Evolutionary conservation across 176 grass and related monocot genomes (phyloP).

Genomic region (Hordeum marinum): DNA sequence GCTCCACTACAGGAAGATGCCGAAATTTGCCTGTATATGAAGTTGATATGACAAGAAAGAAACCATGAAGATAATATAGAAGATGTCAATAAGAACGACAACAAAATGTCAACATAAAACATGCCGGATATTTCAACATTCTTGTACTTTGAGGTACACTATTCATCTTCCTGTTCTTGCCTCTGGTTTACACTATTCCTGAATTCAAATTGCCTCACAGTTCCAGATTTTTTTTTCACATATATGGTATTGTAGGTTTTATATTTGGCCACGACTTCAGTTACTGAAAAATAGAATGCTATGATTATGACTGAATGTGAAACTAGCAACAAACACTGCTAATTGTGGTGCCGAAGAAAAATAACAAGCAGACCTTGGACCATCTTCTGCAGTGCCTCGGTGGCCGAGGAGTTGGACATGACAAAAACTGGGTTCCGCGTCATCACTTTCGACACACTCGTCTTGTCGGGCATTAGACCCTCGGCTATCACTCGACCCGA

Average conservation of each 20-base stretch:
- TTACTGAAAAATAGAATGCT: background rate
- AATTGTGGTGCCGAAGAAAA: background rate
- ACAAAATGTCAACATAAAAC: background rate
- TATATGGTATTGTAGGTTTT: background rate
- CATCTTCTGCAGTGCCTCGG: constrained; percentile 84
- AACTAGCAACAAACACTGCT: background rate
- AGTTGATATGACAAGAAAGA: background rate
- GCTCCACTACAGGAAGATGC: constrained; percentile 85
- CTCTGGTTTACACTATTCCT: background rate
- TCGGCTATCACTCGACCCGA: constrained; percentile 57
- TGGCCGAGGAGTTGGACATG: constrained; percentile 51
- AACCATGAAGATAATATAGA: background rate
- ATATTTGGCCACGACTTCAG: background rate
- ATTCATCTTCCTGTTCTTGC: background rate
- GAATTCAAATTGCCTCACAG: background rate
- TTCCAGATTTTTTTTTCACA: background rate
- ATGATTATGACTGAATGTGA: background rate
- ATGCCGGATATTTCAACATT: background rate
- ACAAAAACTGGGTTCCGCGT: constrained; percentile 71
- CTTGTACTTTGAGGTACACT: background rate
- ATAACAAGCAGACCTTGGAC: constrained; percentile 54
- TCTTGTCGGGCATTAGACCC: constrained; percentile 51
- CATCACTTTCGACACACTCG: constrained; percentile 47
- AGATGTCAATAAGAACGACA: background rate
- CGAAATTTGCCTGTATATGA: constrained; percentile 74